Evolutionary conservation across 2,329 filamentous ascomycete genomes (phyloP).

Genomic region (Fusarium sambucinum): DNA sequence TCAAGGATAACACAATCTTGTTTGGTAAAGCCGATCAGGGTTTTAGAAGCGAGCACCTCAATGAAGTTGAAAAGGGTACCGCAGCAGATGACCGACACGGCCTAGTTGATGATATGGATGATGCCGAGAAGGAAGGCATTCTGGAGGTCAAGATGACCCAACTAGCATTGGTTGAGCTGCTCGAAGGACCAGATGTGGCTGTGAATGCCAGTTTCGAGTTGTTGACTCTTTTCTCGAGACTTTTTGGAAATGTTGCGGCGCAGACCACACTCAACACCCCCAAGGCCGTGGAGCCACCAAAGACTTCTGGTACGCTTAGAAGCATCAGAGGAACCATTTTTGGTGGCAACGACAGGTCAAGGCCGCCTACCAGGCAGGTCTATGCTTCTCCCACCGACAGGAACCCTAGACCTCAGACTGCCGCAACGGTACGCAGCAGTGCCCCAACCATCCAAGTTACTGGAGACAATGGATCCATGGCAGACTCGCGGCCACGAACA

Average conservation of each 20-base stretch:
- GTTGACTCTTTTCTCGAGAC: constrained; percentile 80
- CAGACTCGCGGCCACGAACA: constrained; percentile 53
- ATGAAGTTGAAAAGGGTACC: constrained; percentile 60
- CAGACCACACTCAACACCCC: constrained; percentile 60
- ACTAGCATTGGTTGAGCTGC: constrained; percentile 82
- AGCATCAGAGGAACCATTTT: constrained; percentile 83
- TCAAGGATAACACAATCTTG: constrained; percentile 76
- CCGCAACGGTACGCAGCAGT: constrained; percentile 57
- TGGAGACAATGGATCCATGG: constrained; percentile 66
- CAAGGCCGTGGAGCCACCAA: constrained; percentile 68
- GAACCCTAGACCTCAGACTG: constrained; percentile 54
- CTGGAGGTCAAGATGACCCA: constrained; percentile 98
- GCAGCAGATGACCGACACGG: constrained; percentile 54
- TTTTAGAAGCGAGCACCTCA: constrained; percentile 76
- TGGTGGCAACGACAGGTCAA: constrained; percentile 66
- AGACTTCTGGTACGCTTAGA: constrained; percentile 77
- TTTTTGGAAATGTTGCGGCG: constrained; percentile 73
- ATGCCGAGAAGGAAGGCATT: constrained; percentile 85
- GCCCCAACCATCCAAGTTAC: constrained; percentile 84
- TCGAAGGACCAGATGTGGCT: constrained; percentile 85
- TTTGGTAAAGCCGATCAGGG: constrained; percentile 71
- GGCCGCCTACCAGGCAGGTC: constrained; percentile 57
- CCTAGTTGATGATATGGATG: constrained; percentile 82
- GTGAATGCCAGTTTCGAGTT: constrained; percentile 91
- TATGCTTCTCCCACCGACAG: constrained; percentile 56